Evolutionary conservation across 2,329 filamentous ascomycete genomes (phyloP).

Genomic region (Ophioceras dolichostomum): DNA sequence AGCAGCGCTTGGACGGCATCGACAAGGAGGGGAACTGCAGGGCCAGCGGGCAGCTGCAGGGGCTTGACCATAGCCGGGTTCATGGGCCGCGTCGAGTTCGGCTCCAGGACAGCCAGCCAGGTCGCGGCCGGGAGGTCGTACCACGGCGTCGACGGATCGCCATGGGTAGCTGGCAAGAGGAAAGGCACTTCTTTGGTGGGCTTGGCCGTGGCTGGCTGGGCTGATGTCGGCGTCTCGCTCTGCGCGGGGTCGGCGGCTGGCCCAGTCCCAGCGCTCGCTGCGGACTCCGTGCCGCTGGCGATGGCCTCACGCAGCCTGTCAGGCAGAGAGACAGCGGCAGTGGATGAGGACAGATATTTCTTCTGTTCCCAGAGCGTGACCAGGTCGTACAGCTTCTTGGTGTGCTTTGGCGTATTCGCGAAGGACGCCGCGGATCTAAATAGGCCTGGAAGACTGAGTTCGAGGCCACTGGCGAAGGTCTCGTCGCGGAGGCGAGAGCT

Average conservation of each 20-base stretch:
- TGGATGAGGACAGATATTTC: constrained; percentile 42
- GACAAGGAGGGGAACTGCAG: constrained; percentile 53
- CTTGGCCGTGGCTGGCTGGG: not conserved
- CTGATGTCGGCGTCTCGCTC: constrained; percentile 14
- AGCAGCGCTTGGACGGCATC: constrained; percentile 60
- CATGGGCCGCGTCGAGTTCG: constrained; percentile 64
- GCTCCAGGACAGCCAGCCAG: constrained; percentile 66
- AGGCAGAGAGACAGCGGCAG: no score
- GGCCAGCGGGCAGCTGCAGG: constrained; percentile 55
- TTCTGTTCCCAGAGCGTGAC: constrained; percentile 60
- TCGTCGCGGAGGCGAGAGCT: constrained; percentile 36
- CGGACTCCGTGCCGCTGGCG: constrained; percentile 16
- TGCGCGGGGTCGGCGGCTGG: constrained; percentile 10
- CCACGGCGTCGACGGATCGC: constrained; percentile 60
- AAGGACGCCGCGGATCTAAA: constrained; percentile 44
- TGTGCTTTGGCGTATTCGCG: constrained; percentile 51
- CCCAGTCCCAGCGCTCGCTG: no score
- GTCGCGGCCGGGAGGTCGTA: constrained; percentile 75
- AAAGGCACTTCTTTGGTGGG: constrained; percentile 46
- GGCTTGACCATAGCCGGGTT: constrained; percentile 58
- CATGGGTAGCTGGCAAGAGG: constrained; percentile 64
- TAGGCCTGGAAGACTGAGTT: constrained; percentile 50
- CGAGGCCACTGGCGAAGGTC: constrained; percentile 42
- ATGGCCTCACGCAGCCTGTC: constrained; percentile 50
- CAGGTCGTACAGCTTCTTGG: constrained; percentile 50